Evolutionary conservation across 2,329 filamentous ascomycete species (phyloP).

Genomic region (Coniosporium tulheliwenetii): DNA sequence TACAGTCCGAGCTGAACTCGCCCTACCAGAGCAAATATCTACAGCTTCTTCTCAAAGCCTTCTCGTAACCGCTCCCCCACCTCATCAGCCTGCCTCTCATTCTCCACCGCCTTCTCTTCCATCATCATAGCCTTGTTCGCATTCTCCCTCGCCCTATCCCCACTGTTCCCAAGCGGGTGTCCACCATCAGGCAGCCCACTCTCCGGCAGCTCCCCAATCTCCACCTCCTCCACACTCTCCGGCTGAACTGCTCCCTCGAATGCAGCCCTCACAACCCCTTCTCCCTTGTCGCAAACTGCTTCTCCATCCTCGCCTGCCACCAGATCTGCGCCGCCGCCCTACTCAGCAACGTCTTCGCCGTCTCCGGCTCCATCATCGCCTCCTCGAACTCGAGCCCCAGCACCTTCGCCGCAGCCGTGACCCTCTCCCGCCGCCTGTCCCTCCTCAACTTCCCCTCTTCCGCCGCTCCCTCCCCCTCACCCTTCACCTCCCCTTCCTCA

Average conservation of each 20-base stretch:
- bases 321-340: conserved; percentile 30
- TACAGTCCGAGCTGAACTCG: no score
- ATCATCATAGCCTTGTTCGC: conserved; percentile 11
- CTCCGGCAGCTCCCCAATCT: conserved; percentile 9
- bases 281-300: conserved; percentile 11
- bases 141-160: conserved; percentile 12
- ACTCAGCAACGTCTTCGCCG: background rate
- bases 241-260: conserved; percentile 5
- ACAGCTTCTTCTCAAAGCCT: no score
- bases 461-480: conserved; percentile 10
- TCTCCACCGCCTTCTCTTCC: conserved; percentile 11
- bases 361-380: conserved; percentile 11
- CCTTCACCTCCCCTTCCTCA: background rate
- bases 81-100: conserved; percentile 11
- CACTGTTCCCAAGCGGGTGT: conserved; percentile 1
- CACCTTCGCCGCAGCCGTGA: conserved; percentile 12
- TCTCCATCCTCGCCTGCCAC: conserved; percentile 17
- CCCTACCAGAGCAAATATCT: no score
- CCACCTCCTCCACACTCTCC: conserved; percentile 5
- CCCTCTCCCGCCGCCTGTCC: conserved; percentile 5
- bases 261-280: conserved; percentile 9
- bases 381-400: conserved; percentile 9
- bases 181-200: conserved; percentile 4
- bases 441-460: background rate
- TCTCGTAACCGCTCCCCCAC: conserved; percentile 3